These are phyloP conservation scores for Aspergillus tamarii DNA, from an alignment of 2,329 filamentous ascomycete species.

Conservation along the genomic window DNA sequence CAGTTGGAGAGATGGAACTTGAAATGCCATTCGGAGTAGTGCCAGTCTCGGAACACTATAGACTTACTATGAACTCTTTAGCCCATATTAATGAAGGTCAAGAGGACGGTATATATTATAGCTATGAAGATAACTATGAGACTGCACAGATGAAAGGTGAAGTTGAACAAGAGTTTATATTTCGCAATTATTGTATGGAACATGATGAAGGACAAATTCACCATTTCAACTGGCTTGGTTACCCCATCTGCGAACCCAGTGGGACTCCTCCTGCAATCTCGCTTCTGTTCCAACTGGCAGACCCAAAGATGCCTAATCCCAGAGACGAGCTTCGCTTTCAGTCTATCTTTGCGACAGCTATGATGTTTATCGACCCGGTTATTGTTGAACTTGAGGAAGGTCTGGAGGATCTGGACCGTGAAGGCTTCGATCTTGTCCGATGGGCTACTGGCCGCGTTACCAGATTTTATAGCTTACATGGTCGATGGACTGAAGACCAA, in stretches of 20 bases:
- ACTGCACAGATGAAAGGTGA: neutral
- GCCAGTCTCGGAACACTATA: neutral
- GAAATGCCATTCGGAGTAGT: neutral
- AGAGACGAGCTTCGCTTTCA: conserved; percentile 13
- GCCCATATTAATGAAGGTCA: too few species aligned
- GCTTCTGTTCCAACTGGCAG: conserved; percentile 23
- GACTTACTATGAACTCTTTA: neutral
- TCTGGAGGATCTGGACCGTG: neutral
- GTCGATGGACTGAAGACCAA: conserved; percentile 21
- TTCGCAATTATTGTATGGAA: neutral
- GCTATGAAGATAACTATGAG: neutral
- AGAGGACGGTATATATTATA: neutral
- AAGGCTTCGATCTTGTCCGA: conserved; percentile 16
- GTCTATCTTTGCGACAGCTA: conserved; percentile 22
- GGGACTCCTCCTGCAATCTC: conserved; percentile 26
- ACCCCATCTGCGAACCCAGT: conserved; percentile 15
- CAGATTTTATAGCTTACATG: conserved; percentile 30
- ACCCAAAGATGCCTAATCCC: conserved; percentile 15
- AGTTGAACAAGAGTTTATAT: neutral
- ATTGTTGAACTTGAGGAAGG: conserved; percentile 16
- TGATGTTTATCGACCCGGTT: conserved; percentile 27
- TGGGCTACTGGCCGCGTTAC: conserved; percentile 16
- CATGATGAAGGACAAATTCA: conserved; percentile 18
- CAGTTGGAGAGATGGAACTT: neutral
- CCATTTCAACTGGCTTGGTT: conserved; percentile 32